Conservation (phyloP, 768 basidiomycete genomes). For the Ephemerocybe angulata region DNA sequence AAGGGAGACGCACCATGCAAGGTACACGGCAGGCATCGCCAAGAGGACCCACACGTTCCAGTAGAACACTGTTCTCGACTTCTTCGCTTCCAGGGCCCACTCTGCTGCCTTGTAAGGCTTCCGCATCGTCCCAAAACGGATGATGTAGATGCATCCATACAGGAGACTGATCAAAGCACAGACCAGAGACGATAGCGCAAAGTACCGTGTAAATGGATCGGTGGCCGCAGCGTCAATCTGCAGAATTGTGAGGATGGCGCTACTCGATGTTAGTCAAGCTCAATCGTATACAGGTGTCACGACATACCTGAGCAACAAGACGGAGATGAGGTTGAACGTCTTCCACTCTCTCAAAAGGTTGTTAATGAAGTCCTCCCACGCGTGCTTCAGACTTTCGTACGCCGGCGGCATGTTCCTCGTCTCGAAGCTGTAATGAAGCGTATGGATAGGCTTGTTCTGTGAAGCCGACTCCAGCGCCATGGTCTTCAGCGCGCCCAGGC, state of each 20-base stretch:
- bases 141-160: slow-evolving; percentile 58
- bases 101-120: slow-evolving; percentile 44
- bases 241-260: slow-evolving; percentile 30
- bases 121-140: slow-evolving; percentile 59
- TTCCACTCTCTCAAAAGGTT: slow-evolving; percentile 33
- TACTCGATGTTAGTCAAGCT: slow-evolving; percentile 3
- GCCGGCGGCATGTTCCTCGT: slow-evolving; percentile 11
- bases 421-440: not conserved
- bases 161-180: slow-evolving; percentile 59
- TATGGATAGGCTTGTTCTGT: not conserved
- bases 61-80: slow-evolving; percentile 22
- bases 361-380: slow-evolving; percentile 30
- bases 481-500: slow-evolving; percentile 50
- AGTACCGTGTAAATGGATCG: slow-evolving; percentile 54
- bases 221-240: slow-evolving; percentile 35
- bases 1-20: slow-evolving; percentile 45
- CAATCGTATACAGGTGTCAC: not conserved
- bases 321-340: slow-evolving; percentile 33
- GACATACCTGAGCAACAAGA: slow-evolving; percentile 27
- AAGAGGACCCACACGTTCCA: slow-evolving; percentile 73
- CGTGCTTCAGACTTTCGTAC: slow-evolving; percentile 19
- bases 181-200: slow-evolving; percentile 51
- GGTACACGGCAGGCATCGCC: slow-evolving; percentile 61
- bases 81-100: slow-evolving; percentile 42
- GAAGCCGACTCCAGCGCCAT: slow-evolving; percentile 27